Conservation (phyloP, 371 early-diverging fungal genomes). For the Zopfochytrium polystomum region DNA sequence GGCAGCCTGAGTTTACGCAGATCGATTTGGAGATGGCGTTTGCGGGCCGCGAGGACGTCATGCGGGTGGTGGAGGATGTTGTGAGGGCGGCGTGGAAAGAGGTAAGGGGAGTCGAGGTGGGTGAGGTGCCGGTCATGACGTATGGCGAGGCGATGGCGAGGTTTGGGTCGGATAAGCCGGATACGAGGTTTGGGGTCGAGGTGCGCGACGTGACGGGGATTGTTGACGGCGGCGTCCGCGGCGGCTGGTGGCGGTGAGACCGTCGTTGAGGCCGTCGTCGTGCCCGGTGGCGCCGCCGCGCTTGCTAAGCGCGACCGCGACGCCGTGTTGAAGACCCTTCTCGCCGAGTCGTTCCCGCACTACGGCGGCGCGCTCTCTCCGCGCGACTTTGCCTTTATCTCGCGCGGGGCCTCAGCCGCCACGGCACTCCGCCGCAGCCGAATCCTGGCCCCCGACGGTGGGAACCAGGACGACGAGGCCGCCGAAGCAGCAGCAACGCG, state of each 20-base stretch:
- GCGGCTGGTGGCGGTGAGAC: not conserved
- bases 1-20: conserved; percentile 94
- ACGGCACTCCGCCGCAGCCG: not conserved
- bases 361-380: conserved; percentile 40
- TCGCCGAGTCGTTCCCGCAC: conserved; percentile 37
- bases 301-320: conserved; percentile 6
- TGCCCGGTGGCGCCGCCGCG: conserved; percentile 9
- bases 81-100: conserved; percentile 67
- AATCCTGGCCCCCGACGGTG: too few relatives aligned
- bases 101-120: conserved; percentile 45
- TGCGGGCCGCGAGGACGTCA: conserved; percentile 66
- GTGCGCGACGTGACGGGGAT: conserved; percentile 37
- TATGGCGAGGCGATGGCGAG: conserved; percentile 76
- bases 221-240: conserved; percentile 20
- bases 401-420: not conserved
- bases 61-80: conserved; percentile 70
- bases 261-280: conserved; percentile 37
- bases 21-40: conserved; percentile 91
- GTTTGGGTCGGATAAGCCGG: conserved; percentile 92
- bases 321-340: conserved; percentile 9
- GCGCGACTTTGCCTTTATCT: conserved; percentile 19
- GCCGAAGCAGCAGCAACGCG: too few relatives aligned
- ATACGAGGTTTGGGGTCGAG: conserved; percentile 74
- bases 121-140: conserved; percentile 66
- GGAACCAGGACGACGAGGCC: too few relatives aligned